phyloP scores from a whole-genome alignment of 1,284 basidiomycete genomes.

The Ceratobasidium sp. region DNA sequence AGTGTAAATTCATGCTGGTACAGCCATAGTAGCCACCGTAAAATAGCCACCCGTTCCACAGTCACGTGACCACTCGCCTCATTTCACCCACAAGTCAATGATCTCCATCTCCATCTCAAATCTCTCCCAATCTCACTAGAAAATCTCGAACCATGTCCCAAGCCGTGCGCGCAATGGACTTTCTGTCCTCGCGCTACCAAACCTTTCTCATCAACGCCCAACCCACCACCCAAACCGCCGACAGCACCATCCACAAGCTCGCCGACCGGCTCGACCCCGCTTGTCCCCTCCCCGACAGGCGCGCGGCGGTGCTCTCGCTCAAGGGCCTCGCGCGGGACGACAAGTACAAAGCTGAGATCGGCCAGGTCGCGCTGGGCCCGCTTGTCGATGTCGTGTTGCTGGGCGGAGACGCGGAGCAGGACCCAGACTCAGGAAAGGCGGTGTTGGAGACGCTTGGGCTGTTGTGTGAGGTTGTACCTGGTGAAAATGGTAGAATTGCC shows the following conservation, averaged over 20 bases:
- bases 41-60: too few species aligned
- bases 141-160: slow-evolving; percentile 25
- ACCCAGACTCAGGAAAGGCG: slow-evolving; percentile 90
- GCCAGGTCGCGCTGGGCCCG: slow-evolving; percentile 76
- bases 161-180: slow-evolving; percentile 67
- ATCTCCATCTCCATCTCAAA: background rate
- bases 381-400: slow-evolving; percentile 76
- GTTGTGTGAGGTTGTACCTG: slow-evolving; percentile 71
- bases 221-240: slow-evolving; percentile 74
- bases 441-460: slow-evolving; percentile 85
- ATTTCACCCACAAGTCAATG: background rate
- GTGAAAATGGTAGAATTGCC: slow-evolving; percentile 45
- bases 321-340: slow-evolving; percentile 89
- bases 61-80: background rate
- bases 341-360: slow-evolving; percentile 84
- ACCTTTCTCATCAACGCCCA: slow-evolving; percentile 78
- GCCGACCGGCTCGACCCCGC: slow-evolving; percentile 89
- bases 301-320: slow-evolving; percentile 89
- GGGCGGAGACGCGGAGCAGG: slow-evolving; percentile 86
- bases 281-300: slow-evolving; percentile 86
- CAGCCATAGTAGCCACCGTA: background rate
- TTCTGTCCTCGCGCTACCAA: slow-evolving; percentile 81
- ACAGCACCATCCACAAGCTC: slow-evolving; percentile 86
- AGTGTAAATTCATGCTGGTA: too few species aligned
- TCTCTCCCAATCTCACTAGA: slow-evolving; percentile 2